phyloP scores from a whole-genome alignment of 208 protist species.

The Acanthamoeba divionensis region DNA sequence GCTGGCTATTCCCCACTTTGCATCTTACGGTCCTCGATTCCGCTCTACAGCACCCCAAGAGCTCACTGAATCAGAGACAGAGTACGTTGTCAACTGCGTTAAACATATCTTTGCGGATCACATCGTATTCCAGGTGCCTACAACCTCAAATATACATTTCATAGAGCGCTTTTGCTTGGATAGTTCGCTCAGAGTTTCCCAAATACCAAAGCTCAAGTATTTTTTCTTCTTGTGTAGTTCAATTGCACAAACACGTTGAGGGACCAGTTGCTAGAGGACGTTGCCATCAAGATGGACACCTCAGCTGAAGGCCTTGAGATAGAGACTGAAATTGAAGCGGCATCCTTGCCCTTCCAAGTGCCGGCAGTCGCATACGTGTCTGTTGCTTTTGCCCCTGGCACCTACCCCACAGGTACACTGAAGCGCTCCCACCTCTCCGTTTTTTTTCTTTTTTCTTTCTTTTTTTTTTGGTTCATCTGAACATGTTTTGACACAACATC shows the following conservation, averaged over 20 bases:
- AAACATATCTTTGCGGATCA: constrained; percentile 91
- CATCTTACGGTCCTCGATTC: constrained; percentile 71
- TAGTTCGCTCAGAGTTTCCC: too few species aligned
- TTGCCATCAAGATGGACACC: constrained; percentile 80
- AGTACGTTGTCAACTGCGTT: constrained; percentile 95
- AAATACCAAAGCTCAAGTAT: too few species aligned
- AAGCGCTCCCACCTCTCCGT: background rate
- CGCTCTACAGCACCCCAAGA: constrained; percentile 79
- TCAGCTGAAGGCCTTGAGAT: background rate
- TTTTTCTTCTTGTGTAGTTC: constrained; percentile 75
- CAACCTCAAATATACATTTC: too few species aligned
- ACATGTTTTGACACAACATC: background rate
- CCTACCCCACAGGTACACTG: constrained; percentile 48
- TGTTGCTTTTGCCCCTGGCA: constrained; percentile 16
- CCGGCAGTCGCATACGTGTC: constrained; percentile 57
- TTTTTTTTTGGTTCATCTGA: background rate
- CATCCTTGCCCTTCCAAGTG: constrained; percentile 54
- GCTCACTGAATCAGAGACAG: constrained; percentile 94
- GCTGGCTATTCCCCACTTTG: constrained; percentile 76
- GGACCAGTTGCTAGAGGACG: constrained; percentile 84
- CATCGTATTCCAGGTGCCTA: constrained; percentile 87
- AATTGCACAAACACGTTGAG: constrained; percentile 91
- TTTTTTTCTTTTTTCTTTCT: background rate
- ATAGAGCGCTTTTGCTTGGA: too few species aligned
- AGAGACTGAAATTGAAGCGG: constrained; percentile 59